Base-by-base conservation (phyloP, 2,329 filamentous ascomycete genomes). In the Scopulariopsis brevicaulis region DNA sequence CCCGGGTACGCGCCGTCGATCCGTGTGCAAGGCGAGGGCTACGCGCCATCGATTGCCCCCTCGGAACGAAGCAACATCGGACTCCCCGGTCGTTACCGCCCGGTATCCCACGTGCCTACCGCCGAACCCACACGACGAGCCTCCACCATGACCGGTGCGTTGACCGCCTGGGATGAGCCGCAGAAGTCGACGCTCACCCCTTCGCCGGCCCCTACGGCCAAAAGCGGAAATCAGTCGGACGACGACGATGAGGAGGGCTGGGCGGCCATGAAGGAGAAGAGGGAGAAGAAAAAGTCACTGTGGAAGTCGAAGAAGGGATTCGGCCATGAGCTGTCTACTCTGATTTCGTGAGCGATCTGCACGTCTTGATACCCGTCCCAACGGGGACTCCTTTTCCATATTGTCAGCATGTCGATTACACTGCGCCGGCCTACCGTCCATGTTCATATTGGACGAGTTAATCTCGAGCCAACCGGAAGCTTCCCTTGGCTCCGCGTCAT, bases 11-110 rank as follows among this genome's bases (percentile, higher is more conserved):
- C 78, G 18, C 78, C 79, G 4, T 82, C 80, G 14, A 75, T 81
- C 55, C 72, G 70, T 58, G 64, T 70, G 57, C 76, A 73, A 70
- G 81, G 74, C 53, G 71, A 71, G 56, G 84, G 83, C 10, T 97
- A 97, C 71, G 82, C 91, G 1, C 85, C 91, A 1, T 97, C 93
- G 1, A 96, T 99, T 63, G 93, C 94, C 2, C 94, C 94, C 1
- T 96, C 90, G 5, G 94, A 97, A 74, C 87, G 94, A 61, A 97
- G 92, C 77, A 97, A 95, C 69, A 77, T 96, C 61, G 94, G 94
- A 18, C 80, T 96, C 56, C 91, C 94, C 10, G 86, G 90, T 35
- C 85, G 94, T 52, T 99, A 99, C 73, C 83, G 94, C 53, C 91
- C 94, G 1, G 93, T 97, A 1, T 91, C 89, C 0, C 86, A 87